Base-by-base conservation (phyloP, 768 basidiomycete species). In the Termitomyces bulborhizus region DNA sequence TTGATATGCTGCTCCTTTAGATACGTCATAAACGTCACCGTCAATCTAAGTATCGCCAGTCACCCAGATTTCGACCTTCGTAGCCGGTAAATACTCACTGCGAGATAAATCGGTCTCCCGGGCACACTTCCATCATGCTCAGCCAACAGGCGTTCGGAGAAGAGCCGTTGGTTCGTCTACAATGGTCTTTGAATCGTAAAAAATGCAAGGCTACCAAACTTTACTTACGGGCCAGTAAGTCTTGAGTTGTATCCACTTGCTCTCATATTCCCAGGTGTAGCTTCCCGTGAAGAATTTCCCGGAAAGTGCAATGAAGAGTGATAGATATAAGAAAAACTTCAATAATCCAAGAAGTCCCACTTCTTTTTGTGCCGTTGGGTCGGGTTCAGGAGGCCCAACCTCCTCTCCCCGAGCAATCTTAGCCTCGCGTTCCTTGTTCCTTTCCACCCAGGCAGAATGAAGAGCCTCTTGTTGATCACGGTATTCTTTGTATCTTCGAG, bases 1-100 rank as follows among this genome's bases (percentile, higher is more conserved):
- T 50, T 94, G 93, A 68, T 98, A 98, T 21, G 87, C 77, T 56
- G 77, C 75, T 61, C 84, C 85, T 57, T 79, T 78, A n/a, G 86
- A 82, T 51, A 98, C 95, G 65, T 98, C 95, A 70, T 85, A 98
- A 7, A 98, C 92, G 51, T 90, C 88, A 12, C 90, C 90, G 66
- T 93, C 91, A 67, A 98, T 88, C 91, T 93, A 66, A 55, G 36
- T 54, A 57, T 62, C 24, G 21, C 13, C 13, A 5, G 16, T 13
- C 16, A 6, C 8, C 29, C 27, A n/a, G 11, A 51, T 15, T 11
- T 29, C 21, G 7, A 13, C 39, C 37, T 50, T 31, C 29, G 16
- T 18, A 16, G 27, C 21, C 26, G 7, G 16, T 13, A 32, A 46
- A 40, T 32, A 47, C 85, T 66, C 70, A 90, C 91, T 56, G 93